These are phyloP conservation scores for Oxytropis ochrocephala DNA, from an alignment of 306 rosid species.

Conservation along the genomic window DNA sequence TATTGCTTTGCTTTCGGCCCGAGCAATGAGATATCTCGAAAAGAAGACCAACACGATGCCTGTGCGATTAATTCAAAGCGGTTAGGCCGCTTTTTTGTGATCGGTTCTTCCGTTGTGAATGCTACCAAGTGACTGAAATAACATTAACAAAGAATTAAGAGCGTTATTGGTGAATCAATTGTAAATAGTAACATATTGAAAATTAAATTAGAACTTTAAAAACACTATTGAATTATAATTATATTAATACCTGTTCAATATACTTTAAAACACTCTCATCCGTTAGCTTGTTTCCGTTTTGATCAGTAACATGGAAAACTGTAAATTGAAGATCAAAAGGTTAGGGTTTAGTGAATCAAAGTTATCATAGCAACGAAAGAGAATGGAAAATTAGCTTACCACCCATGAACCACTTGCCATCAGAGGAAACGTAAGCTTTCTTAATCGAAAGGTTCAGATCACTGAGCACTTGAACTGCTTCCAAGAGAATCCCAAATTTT, in stretches of 20 bases:
- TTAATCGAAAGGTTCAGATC: slow-evolving; percentile 76
- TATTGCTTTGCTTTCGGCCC: too few relatives aligned
- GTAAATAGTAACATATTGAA: neutral
- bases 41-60: slow-evolving; percentile 90
- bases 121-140: slow-evolving; percentile 60
- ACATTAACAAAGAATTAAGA: neutral
- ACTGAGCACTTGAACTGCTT: slow-evolving; percentile 84
- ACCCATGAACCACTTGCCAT: slow-evolving; percentile 97
- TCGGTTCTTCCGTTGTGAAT: slow-evolving; percentile 45
- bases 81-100: slow-evolving; percentile 47
- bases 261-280: slow-evolving; percentile 72
- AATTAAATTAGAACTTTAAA: neutral
- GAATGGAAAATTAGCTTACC: slow-evolving; percentile 38
- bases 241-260: slow-evolving; percentile 80
- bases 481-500: slow-evolving; percentile 79
- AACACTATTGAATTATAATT: neutral
- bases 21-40: too few relatives aligned
- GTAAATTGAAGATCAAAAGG: slow-evolving; percentile 15
- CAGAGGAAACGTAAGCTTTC: slow-evolving; percentile 90
- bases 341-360: neutral
- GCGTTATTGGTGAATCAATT: neutral
- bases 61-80: slow-evolving; percentile 60
- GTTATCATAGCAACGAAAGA: neutral
- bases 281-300: slow-evolving; percentile 72
- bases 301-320: slow-evolving; percentile 95